Percentiles rank a stretch among this genome's conserved stretches.
Evolutionary conservation across 2,329 filamentous ascomycete species (phyloP).

Genomic region (Drechslera avenae): DNA sequence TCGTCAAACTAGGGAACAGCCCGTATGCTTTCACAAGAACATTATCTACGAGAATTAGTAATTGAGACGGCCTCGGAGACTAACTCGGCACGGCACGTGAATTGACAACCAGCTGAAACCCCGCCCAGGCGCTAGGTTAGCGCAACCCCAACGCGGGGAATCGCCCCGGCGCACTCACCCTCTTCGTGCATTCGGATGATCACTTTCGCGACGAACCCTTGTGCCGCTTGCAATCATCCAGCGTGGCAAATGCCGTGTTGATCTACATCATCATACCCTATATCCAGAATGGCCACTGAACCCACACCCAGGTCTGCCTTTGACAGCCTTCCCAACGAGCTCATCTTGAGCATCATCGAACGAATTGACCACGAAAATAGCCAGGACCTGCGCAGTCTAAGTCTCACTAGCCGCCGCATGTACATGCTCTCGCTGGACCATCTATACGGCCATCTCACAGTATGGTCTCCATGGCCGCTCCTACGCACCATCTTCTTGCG

Average conservation of each 20-base stretch:
- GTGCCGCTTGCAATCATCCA: too few relatives aligned
- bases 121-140: neutral
- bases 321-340: conserved; percentile 6
- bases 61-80: too few relatives aligned
- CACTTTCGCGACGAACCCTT: too few relatives aligned
- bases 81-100: too few relatives aligned
- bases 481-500: neutral
- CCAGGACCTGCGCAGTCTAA: conserved; percentile 4
- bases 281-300: conserved; percentile 1
- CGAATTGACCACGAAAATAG: conserved; percentile 4
- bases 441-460: conserved; percentile 2
- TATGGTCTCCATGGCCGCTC: conserved; percentile 9
- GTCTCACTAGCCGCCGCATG: conserved; percentile 9
- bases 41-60: too few relatives aligned
- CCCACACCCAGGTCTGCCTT: neutral
- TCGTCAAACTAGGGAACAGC: too few relatives aligned
- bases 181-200: too few relatives aligned
- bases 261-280: too few relatives aligned
- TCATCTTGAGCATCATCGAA: conserved; percentile 10
- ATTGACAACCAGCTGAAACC: too few relatives aligned
- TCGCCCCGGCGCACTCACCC: too few relatives aligned
- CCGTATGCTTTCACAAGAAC: too few relatives aligned
- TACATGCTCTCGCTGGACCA: conserved; percentile 7
- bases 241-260: too few relatives aligned
- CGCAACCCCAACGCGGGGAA: conserved; percentile 3